A percentile compares a stretch with the other conserved stretches of the same genome.
phyloP scores from a whole-genome alignment of 345 rosid species.

The Eucalyptus virginea region DNA sequence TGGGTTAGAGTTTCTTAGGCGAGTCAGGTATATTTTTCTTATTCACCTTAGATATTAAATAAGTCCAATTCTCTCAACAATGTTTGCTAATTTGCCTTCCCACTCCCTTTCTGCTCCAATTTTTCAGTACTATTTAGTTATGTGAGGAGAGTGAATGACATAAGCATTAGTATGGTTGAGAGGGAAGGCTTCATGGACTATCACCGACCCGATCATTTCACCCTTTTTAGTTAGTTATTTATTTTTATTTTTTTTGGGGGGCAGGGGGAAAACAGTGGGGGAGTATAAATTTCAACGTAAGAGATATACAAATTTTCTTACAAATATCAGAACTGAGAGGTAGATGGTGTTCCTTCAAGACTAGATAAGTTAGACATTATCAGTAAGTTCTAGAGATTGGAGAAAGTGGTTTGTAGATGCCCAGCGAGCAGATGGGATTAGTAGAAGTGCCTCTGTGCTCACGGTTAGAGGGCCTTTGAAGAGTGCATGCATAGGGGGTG shows the following conservation, averaged over 20 bases:
- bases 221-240: neutral
- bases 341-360: neutral
- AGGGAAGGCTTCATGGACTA: neutral
- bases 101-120: neutral
- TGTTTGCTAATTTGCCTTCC: neutral
- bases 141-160: neutral
- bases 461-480: neutral
- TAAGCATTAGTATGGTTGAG: neutral
- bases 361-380: neutral
- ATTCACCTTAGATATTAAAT: neutral
- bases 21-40: conserved; percentile 55
- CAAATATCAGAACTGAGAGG: neutral
- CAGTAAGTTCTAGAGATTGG: neutral
- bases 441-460: neutral
- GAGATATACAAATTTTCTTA: neutral
- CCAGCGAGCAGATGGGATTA: neutral
- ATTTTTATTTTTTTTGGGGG: neutral
- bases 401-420: neutral
- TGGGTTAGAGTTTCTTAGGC: conserved; percentile 80
- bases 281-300: neutral
- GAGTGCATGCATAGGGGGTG: neutral
- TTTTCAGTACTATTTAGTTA: neutral
- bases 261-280: neutral
- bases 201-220: fast-evolving
- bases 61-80: neutral